Base-by-base conservation (phyloP, 768 basidiomycete genomes). In the Amanita pallidorosea region DNA sequence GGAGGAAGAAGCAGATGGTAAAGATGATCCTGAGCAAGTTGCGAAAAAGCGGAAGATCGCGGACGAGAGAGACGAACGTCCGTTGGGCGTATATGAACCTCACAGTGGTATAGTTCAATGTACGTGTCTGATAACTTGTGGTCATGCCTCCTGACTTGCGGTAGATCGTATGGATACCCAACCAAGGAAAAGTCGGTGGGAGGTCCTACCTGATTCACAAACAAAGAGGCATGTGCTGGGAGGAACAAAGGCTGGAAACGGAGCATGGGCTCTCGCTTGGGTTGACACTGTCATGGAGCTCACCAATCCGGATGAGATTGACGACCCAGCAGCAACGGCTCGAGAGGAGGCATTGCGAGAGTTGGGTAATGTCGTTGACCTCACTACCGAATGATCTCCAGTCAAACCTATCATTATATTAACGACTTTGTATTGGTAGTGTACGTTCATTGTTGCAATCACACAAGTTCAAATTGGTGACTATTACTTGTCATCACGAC, bases 221-320 rank as follows among this genome's bases (percentile, higher is more conserved):
- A 67, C 65, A 15, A 73, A 73, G 54, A 58, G 55, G 55, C 69
- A 68, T 1, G 65, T 86, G 18, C 67, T 87, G 7, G 87, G 85
- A 0, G 85, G 85, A 2, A 77, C 81, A 0, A 87, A 85, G 62
- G 77, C 76, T 2, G 88, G 90, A 6, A 81, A 84, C 57, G 80
- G 78, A 0, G 87, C 84, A 4, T 91, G 89, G 90, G 86, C 76
- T 0, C 62, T 91, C 45, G 84, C 85, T 4, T 88, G 84, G 79
- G 72, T 89, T 17, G 88, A 89, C 57, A 78, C 76, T 0, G 58
- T 73, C 48, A 73, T 76, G 72, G 70, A 74, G 42, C 51, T 64
- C 4, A 58, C 63, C 5, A 57, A 55, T 27, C 31, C 23, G 7
- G 36, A 20, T 34, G 46, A 47, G 37, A 34, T 11, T 13, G 23